phyloP scores from a whole-genome alignment of 2,329 filamentous ascomycete species.

The Tolypocladium album region DNA sequence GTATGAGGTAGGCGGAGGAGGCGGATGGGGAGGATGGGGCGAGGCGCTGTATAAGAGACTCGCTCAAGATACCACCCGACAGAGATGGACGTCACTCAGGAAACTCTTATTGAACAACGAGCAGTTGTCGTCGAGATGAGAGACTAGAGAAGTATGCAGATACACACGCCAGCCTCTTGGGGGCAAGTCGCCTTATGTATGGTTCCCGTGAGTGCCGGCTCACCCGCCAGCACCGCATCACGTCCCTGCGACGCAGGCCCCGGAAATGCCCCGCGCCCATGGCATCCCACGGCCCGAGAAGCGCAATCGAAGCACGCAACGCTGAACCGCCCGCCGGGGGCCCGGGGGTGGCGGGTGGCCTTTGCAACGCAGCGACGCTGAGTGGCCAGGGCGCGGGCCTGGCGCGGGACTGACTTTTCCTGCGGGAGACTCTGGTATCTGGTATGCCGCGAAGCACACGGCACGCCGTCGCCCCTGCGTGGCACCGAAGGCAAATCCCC shows the following conservation, averaged over 20 bases:
- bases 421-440: background rate
- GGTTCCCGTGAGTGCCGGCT: background rate
- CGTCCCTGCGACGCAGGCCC: background rate
- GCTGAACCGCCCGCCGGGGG: background rate
- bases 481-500: background rate
- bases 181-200: background rate
- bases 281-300: slow-evolving; percentile 10
- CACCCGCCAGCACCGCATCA: background rate
- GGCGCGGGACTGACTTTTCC: background rate
- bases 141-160: background rate
- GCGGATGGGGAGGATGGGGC: background rate
- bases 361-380: background rate
- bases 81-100: background rate
- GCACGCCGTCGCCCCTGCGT: background rate
- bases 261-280: slow-evolving; percentile 11
- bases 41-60: background rate
- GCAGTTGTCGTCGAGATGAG: background rate
- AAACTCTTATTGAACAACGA: background rate
- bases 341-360: background rate
- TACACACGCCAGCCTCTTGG: background rate
- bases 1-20: background rate
- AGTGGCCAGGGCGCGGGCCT: background rate
- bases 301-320: background rate
- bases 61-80: background rate
- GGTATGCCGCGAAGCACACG: background rate